These are phyloP conservation scores for Pseudocercospora crystallina DNA, from an alignment of 2,329 filamentous ascomycete species.

Conservation along the genomic window DNA sequence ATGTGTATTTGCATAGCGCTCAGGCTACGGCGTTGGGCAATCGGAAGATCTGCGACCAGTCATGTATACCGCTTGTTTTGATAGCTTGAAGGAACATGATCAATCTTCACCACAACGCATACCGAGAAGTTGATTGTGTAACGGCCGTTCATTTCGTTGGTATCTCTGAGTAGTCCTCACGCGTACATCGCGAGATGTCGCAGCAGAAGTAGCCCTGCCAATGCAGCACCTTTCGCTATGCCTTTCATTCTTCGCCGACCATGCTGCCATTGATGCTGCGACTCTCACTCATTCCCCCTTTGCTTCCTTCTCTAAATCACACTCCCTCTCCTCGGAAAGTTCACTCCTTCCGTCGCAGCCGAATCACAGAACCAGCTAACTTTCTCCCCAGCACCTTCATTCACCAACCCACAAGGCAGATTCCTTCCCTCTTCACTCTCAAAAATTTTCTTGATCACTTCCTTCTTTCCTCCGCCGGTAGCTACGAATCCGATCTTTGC, in stretches of 20 bases:
- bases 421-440: slow-evolving; percentile 69
- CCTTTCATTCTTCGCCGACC: not conserved
- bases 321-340: slow-evolving; percentile 72
- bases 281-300: no score
- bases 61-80: no score
- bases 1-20: no score
- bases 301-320: slow-evolving; percentile 21
- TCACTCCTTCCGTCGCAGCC: slow-evolving; percentile 79
- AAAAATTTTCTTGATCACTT: slow-evolving; percentile 89
- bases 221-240: not conserved
- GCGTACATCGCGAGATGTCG: not conserved
- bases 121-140: no score
- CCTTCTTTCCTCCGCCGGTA: slow-evolving; percentile 85
- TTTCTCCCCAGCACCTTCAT: slow-evolving; percentile 77
- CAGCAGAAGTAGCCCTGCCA: no score
- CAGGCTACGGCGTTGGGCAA: no score
- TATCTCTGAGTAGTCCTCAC: slow-evolving; percentile 1
- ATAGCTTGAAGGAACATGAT: not conserved
- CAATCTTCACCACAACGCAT: not conserved
- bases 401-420: slow-evolving; percentile 84
- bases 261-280: not conserved
- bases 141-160: slow-evolving; percentile 7
- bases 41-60: no score
- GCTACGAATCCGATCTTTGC: slow-evolving; percentile 88
- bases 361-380: slow-evolving; percentile 95